Conservation (phyloP, 768 basidiomycete species). For the Russula sp. region DNA sequence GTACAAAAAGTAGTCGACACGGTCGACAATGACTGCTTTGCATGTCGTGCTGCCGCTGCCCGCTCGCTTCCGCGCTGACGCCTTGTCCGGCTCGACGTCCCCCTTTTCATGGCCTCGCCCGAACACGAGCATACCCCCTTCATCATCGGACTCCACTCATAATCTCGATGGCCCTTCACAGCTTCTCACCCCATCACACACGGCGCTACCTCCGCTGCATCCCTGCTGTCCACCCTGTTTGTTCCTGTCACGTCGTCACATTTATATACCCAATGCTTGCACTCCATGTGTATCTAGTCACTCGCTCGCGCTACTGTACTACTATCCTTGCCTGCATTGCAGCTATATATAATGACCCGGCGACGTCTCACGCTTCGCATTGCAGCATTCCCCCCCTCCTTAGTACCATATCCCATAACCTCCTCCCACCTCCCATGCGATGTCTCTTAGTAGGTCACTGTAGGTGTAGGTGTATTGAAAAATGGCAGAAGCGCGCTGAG, state of each 20-base stretch:
- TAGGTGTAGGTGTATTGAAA: constrained; percentile 13
- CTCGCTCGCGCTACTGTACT: constrained; percentile 18
- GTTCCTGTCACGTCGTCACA: constrained; percentile 17
- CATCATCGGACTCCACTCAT: constrained; percentile 13
- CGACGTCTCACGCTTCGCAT: constrained; percentile 17
- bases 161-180: background rate
- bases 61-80: constrained; percentile 23
- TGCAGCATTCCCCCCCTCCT: constrained; percentile 3
- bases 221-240: constrained; percentile 7
- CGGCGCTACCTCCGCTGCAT: constrained; percentile 2
- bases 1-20: constrained; percentile 63
- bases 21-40: constrained; percentile 66
- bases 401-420: background rate
- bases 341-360: constrained; percentile 18
- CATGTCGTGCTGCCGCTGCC: constrained; percentile 56
- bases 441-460: background rate
- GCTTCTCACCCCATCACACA: background rate
- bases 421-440: background rate
- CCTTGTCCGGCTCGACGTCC: background rate
- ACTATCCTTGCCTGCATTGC: constrained; percentile 18
- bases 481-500: constrained; percentile 8
- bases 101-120: background rate
- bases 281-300: constrained; percentile 18
- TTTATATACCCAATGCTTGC: constrained; percentile 20
- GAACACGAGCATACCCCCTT: constrained; percentile 14